Conservation (phyloP, 768 basidiomycete genomes). For the Phaeotremella fagi region DNA sequence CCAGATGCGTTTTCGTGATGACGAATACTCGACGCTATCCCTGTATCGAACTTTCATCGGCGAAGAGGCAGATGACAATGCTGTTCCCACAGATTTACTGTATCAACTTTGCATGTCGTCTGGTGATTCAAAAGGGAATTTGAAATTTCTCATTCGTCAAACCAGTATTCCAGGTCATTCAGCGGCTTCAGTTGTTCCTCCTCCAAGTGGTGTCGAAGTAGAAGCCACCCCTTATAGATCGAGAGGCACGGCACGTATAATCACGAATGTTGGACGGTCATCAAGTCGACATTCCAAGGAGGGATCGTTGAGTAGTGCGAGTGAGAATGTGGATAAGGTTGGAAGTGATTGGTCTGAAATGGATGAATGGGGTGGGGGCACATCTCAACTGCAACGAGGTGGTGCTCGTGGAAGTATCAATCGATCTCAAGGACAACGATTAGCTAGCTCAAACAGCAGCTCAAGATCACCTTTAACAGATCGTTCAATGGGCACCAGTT, state of each 20-base stretch:
- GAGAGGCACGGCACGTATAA: slow-evolving; percentile 19
- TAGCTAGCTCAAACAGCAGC: slow-evolving; percentile 16
- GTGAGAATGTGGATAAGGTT: slow-evolving; percentile 23
- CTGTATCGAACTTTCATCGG: slow-evolving; percentile 88
- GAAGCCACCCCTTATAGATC: slow-evolving; percentile 12
- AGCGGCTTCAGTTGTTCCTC: slow-evolving; percentile 62
- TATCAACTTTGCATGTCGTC: slow-evolving; percentile 65
- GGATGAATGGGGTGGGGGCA: background rate
- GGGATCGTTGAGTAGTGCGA: slow-evolving; percentile 38
- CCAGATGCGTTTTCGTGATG: slow-evolving; percentile 59
- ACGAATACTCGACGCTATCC: slow-evolving; percentile 69
- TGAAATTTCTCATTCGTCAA: slow-evolving; percentile 78
- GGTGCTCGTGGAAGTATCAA: background rate
- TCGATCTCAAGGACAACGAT: background rate
- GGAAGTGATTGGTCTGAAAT: slow-evolving; percentile 16
- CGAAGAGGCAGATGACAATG: slow-evolving; percentile 65
- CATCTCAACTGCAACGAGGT: background rate
- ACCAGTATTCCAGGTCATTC: slow-evolving; percentile 52
- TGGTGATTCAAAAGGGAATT: slow-evolving; percentile 71
- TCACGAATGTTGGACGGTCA: slow-evolving; percentile 11
- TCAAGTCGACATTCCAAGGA: slow-evolving; percentile 40
- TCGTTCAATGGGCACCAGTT: slow-evolving; percentile 6
- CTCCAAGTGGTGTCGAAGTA: slow-evolving; percentile 25
- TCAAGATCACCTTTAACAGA: slow-evolving; percentile 27
- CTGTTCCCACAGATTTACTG: slow-evolving; percentile 66